Conservation (phyloP, 208 protist species). For the Leishmania amazonensis region DNA sequence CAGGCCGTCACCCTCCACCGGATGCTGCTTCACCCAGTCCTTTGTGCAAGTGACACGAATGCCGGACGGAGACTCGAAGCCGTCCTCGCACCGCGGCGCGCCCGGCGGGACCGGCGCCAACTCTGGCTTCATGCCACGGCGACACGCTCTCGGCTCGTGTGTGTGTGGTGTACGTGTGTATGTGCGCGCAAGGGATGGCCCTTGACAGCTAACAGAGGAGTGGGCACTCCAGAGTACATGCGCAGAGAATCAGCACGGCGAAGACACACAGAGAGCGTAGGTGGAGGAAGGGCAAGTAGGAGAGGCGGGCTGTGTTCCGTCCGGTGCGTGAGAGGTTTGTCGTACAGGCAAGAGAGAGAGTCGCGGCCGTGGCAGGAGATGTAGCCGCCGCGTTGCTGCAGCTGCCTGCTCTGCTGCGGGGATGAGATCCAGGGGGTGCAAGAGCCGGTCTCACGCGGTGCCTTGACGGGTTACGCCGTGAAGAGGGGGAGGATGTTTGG, state of each 20-base stretch:
- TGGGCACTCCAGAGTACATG: neutral
- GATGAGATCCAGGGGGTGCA: neutral
- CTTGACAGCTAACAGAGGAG: neutral
- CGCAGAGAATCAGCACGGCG: neutral
- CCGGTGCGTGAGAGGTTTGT: neutral
- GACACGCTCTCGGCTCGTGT: neutral
- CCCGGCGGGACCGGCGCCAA: constrained; percentile 37
- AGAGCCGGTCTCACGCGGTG: neutral
- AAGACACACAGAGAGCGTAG: neutral
- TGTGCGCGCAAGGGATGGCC: constrained; percentile 1
- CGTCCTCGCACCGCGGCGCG: constrained; percentile 48
- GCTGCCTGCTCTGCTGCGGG: neutral
- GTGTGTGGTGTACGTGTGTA: neutral
- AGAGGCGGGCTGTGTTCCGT: neutral
- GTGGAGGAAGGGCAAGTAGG: neutral
- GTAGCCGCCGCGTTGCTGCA: neutral
- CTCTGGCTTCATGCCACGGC: constrained; percentile 6
- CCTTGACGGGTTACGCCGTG: neutral
- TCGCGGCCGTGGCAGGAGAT: neutral
- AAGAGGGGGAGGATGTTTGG: neutral
- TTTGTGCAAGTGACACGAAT: constrained; percentile 65
- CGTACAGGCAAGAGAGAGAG: neutral
- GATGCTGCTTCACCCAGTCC: constrained; percentile 82
- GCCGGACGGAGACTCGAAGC: constrained; percentile 64
- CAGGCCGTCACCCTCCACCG: constrained; percentile 85